phyloP scores from a whole-genome alignment of 1,139 yeast genomes.

The Hemisphaericaspora xylanilytica region DNA sequence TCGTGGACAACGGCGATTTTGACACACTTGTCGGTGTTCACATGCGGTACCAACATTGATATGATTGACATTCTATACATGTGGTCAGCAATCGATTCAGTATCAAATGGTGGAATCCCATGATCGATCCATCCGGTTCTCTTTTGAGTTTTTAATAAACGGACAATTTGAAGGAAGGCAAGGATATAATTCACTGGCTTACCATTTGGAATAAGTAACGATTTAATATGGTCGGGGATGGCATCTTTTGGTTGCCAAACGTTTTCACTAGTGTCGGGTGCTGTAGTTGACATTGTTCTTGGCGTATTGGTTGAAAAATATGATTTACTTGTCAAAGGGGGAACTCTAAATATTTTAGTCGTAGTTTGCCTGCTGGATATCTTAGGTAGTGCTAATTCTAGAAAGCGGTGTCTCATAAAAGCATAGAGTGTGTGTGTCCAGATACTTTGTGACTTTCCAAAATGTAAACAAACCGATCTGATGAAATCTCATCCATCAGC shows the following conservation, averaged over 20 bases:
- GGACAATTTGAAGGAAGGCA: constrained; percentile 74
- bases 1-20: constrained; percentile 90
- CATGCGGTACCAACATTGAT: constrained; percentile 63
- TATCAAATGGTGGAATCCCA: constrained; percentile 47
- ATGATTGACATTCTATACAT: constrained; percentile 95
- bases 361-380: background rate
- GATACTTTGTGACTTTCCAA: background rate
- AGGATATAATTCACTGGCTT: constrained; percentile 48
- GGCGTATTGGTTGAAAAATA: background rate
- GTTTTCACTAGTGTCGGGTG: constrained; percentile 13
- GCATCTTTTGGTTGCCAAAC: constrained; percentile 61
- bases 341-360: background rate
- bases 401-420: background rate
- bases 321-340: background rate
- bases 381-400: background rate
- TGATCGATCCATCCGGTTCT: constrained; percentile 95
- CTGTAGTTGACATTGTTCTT: background rate
- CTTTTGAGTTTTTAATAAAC: constrained; percentile 71
- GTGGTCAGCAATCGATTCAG: constrained; percentile 87
- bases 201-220: constrained; percentile 33
- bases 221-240: constrained; percentile 51
- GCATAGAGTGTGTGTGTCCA: background rate
- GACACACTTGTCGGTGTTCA: constrained; percentile 57
- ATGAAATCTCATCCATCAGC: too few relatives aligned
- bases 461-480: background rate